Conservation (phyloP, 2,329 filamentous ascomycete genomes). For the Scedosporium apiospermum region DNA sequence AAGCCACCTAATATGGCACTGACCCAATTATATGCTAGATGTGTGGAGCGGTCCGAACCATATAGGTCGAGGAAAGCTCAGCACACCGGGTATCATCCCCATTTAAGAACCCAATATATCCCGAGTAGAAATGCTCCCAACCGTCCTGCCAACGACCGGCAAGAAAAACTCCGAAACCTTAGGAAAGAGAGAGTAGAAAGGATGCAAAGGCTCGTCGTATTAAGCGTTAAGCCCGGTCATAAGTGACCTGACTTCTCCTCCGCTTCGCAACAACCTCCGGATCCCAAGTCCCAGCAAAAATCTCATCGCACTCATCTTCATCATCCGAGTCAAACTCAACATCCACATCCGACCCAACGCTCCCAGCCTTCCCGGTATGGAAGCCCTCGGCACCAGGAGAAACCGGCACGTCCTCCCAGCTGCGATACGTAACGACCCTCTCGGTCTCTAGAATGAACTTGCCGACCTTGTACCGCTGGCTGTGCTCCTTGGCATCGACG, state of each 20-base stretch:
- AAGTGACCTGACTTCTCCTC: neutral
- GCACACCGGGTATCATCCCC: neutral
- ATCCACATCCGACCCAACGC: constrained; percentile 16
- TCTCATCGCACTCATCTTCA: constrained; percentile 57
- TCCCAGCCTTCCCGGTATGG: constrained; percentile 8
- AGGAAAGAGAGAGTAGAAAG: neutral
- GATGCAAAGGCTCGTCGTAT: neutral
- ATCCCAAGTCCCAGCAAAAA: constrained; percentile 55
- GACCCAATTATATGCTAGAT: neutral
- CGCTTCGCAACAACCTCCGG: constrained; percentile 33
- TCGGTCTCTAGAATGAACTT: constrained; percentile 59
- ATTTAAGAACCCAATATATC: neutral
- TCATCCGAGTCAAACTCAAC: constrained; percentile 54
- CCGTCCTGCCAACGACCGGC: neutral
- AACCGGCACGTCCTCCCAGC: constrained; percentile 40
- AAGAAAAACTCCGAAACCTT: neutral
- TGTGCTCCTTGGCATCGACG: constrained; percentile 47
- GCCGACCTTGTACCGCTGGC: constrained; percentile 58
- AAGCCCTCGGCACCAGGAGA: constrained; percentile 9
- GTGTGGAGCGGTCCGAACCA: neutral
- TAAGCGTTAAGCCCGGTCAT: neutral
- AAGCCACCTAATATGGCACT: constrained; percentile 5
- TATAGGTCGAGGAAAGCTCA: neutral
- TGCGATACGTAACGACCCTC: constrained; percentile 40
- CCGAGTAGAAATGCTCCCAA: neutral